Evolutionary conservation across 306 rosid genomes (phyloP), one percentile per base, ranked within the genome.

Genomic region (Clitoria ternatea): DNA sequence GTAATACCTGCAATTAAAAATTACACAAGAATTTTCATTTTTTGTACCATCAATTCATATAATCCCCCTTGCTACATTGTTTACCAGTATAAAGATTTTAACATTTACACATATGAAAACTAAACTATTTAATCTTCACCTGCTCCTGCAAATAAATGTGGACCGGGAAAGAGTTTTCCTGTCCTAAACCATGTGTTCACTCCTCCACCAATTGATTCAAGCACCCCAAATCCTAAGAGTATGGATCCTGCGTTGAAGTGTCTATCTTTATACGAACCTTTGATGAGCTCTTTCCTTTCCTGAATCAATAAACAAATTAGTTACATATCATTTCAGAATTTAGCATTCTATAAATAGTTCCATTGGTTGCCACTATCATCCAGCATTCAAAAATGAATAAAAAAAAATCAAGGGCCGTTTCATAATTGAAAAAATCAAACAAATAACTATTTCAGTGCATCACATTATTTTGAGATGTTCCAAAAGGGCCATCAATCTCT

Each of bases 121-220:
- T n/a, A n/a, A n/a, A n/a, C n/a, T n/a, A n/a, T n/a, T 14, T 5
- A 59, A 29, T 55, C 9, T 59, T 75, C 82, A 93, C 98, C 97
- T 85, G 98, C 96, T 77, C 97, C 98, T n/a, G 92, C 93, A 81
- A 77, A 93, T 74, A 93, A 77, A 87, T 93, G 98, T 70, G 98
- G 96, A 32, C 98, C 98, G 0, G 96, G 98, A 78, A 88, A 93
- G 19, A 93, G 76, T 87, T 93, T 93, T 78, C 98, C 97, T 12
- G 94, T 85, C 81, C 98, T 86, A 8, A 90, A 26, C 89, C 89
- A 93, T 9, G 97, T 93, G 83, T 90, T 93, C 22, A 93, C 6
- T 64, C 90, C 96, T 69, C 98, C 98, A 40, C 91, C 91, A 53
- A 93, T 61, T 0, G 98, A 19, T 80, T 88, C 98, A 26, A 93